A percentile compares a stretch with the other conserved stretches of the same genome.
Evolutionary conservation across 2,329 filamentous ascomycete genomes (phyloP).

Genomic region (Stromatinia cepivora): DNA sequence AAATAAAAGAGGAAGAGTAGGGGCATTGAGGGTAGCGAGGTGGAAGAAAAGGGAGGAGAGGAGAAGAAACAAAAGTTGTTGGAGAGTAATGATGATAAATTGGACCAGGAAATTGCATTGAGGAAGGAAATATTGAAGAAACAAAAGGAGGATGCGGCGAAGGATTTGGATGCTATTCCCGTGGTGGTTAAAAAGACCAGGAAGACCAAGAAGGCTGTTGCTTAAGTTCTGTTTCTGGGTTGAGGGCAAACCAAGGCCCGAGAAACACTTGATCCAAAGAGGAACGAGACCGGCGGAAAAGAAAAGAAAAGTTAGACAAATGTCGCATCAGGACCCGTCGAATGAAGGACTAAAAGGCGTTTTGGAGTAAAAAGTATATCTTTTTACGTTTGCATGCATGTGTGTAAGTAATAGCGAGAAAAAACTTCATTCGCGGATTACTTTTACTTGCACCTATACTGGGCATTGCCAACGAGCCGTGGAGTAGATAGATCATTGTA

Average conservation of each 20-base stretch:
- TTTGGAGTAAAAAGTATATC: constrained; percentile 17
- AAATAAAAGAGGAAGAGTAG: constrained; percentile 24
- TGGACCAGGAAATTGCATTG: constrained; percentile 42
- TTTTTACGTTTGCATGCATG: background rate
- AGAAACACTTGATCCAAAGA: too few relatives aligned
- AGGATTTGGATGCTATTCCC: constrained; percentile 35
- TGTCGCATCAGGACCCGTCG: too few relatives aligned
- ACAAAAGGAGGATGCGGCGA: constrained; percentile 41
- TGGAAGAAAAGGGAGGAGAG: constrained; percentile 35
- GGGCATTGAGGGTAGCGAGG: constrained; percentile 10
- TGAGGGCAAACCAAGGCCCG: too few relatives aligned
- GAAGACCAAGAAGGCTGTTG: constrained; percentile 36
- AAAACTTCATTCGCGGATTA: constrained; percentile 7
- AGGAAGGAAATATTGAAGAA: constrained; percentile 42
- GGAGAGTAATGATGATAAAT: constrained; percentile 41
- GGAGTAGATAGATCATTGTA: constrained; percentile 7
- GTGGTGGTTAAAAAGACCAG: constrained; percentile 32
- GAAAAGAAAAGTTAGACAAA: background rate
- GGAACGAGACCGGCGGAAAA: background rate
- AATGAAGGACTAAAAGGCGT: constrained; percentile 1
- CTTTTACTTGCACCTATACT: background rate
- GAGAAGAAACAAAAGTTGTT: constrained; percentile 42
- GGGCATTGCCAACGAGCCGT: background rate
- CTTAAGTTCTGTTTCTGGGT: background rate
- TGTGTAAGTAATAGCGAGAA: background rate